These are phyloP conservation scores for Lodderomyces orthopsilosis DNA, from an alignment of 1,139 yeast species.

Conservation along the genomic window DNA sequence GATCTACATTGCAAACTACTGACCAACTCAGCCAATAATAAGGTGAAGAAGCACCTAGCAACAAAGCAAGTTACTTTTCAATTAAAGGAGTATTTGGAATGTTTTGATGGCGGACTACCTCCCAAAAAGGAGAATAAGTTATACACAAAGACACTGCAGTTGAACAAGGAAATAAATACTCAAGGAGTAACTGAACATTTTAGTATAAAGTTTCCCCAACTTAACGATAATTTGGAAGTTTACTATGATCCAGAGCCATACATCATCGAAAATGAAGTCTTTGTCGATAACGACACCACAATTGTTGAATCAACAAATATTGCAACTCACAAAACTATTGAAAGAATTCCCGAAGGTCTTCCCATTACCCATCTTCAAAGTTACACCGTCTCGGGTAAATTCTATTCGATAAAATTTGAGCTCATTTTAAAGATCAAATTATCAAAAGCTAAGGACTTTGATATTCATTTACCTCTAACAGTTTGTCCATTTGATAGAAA, in stretches of 20 bases:
- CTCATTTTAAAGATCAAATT: slow-evolving; percentile 48
- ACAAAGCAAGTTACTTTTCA: slow-evolving; percentile 48
- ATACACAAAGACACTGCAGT: slow-evolving; percentile 27
- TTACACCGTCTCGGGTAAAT: slow-evolving; percentile 49
- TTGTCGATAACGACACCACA: slow-evolving; percentile 10
- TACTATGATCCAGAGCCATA: slow-evolving; percentile 11
- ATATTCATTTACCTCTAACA: slow-evolving; percentile 49
- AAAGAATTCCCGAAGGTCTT: slow-evolving; percentile 36
- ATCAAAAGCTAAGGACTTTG: slow-evolving; percentile 48
- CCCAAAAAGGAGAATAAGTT: slow-evolving; percentile 33
- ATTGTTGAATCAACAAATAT: slow-evolving; percentile 15
- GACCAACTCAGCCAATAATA: slow-evolving; percentile 35
- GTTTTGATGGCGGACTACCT: slow-evolving; percentile 50
- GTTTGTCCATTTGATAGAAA: slow-evolving; percentile 52
- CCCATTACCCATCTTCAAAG: slow-evolving; percentile 47
- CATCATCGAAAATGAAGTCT: slow-evolving; percentile 6
- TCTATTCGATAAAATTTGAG: slow-evolving; percentile 54
- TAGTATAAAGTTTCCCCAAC: slow-evolving; percentile 33
- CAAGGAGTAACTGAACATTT: slow-evolving; percentile 30
- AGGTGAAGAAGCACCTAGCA: slow-evolving; percentile 35
- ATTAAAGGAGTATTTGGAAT: slow-evolving; percentile 48
- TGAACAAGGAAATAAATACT: slow-evolving; percentile 27
- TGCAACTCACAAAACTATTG: slow-evolving; percentile 15
- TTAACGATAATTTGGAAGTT: slow-evolving; percentile 32
- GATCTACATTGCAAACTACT: slow-evolving; percentile 35